Evolutionary conservation across 1,284 basidiomycete species (phyloP), one percentile per base, ranked within the genome.

Genomic region (Trichosporon sp.): DNA sequence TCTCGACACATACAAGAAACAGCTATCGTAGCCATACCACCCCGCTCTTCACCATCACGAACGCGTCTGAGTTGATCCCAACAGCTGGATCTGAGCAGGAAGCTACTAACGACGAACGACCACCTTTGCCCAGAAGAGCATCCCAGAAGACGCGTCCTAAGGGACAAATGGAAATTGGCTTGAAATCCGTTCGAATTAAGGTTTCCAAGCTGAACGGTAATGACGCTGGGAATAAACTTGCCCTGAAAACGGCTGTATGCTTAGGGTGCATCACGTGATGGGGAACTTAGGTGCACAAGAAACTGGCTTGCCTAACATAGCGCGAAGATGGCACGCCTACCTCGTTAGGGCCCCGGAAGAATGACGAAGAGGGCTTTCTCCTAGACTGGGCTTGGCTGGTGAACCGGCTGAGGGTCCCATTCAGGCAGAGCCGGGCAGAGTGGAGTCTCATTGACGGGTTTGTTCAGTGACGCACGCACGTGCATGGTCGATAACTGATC

Each of bases 391-490:
- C 35, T 10, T 2, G 35, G 35, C 35, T 7, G 35, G 40, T 16
- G 8, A 43, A 11, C 26, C 26, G 26, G 26, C 26, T 26, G 26
- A 26, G 26, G 26, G 26, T 26, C 26, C 26, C 16, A n/a, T 46
- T 46, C 16, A 46, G 43, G 16, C 43, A n/a, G 16, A 46, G 51
- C 51, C 51, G 46, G 46, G 51, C 19, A 54, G 19, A 12, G 51
- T 61, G 59, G 59, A 63, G 59, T 35, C 59, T 32, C 31, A 35
- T 21, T 35, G 59, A 63, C 59, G 59, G 26, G 59, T 63, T 63
- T 32, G 59, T 35, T 35, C 59, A 63, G 59, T 67, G 66, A 67
- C 66, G 66, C 66, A 67, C 66, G 66, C 66, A 67, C 66, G 66
- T 67, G 66, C 66, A 67, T 67, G 51, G 54, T 32, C 32, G 59